phyloP scores from a whole-genome alignment of 192 early-diverging fungal genomes.

The Rhizophagus clarus region DNA sequence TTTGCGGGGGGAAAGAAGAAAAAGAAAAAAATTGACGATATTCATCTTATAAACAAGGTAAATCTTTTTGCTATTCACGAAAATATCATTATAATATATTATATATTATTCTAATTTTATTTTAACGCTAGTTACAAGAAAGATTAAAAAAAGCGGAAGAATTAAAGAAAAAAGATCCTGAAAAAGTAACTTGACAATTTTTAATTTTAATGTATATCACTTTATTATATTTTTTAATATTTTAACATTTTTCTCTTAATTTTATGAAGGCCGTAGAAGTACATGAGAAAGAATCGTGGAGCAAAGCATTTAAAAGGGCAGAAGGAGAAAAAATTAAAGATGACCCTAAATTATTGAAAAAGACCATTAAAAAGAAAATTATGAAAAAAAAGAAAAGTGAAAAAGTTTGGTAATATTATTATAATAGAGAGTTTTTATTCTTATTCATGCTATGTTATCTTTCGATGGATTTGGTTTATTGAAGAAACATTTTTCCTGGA shows the following conservation, averaged over 20 bases:
- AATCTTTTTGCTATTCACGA: background rate
- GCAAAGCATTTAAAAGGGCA: conserved; percentile 76
- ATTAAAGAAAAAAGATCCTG: conserved; percentile 62
- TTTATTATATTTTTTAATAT: background rate
- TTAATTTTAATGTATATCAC: background rate
- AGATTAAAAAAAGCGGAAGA: conserved; percentile 78
- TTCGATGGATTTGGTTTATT: background rate
- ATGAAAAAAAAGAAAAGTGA: conserved; percentile 83
- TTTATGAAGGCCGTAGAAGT: conserved; percentile 56
- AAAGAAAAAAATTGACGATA: conserved; percentile 64
- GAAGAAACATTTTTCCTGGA: background rate
- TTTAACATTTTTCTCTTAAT: background rate
- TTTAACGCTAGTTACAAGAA: conserved; percentile 51
- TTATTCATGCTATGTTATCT: background rate
- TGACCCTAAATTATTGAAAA: conserved; percentile 86
- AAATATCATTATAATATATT: too few relatives aligned
- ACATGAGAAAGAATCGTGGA: conserved; percentile 81
- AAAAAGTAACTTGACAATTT: conserved; percentile 51
- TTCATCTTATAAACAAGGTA: conserved; percentile 64
- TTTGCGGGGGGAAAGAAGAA: conserved; percentile 67
- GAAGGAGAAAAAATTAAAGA: conserved; percentile 93
- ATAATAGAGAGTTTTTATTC: background rate
- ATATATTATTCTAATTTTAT: background rate
- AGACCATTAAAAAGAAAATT: conserved; percentile 85
- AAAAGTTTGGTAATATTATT: conserved; percentile 68